Base-by-base conservation (phyloP, 2,329 filamentous ascomycete species). In the Fusarium duplospermum region DNA sequence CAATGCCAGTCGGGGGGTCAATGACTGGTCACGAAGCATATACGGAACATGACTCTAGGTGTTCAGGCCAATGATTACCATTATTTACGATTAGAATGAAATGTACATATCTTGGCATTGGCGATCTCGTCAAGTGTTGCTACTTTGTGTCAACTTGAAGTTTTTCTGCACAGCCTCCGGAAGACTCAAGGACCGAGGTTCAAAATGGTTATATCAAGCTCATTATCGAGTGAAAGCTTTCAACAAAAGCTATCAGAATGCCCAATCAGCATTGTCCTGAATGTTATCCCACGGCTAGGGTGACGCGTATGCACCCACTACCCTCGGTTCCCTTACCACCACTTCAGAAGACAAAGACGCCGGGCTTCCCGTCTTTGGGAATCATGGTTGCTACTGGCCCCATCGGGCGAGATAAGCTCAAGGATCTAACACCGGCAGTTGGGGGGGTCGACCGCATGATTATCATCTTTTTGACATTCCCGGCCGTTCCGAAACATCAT, bases 11-110 rank as follows among this genome's bases (percentile, higher is more conserved):
- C 22, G 22, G 14, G 54, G 47, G 8, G 40, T 38, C 18, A 36
- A 42, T 54, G 24, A 72, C 45, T 62, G 64, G 71, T 47, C 54
- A 74, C 59, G 58, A 72, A 38, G 62, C 52, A 50, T 35, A 60
- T 47, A 68, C 29, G 16, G 57, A 27, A 69, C n/a, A 60, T 71
- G 35, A 47, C 64, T 31, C 59, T 61, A 18, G 64, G 71, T 58
- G 71, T 72, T 74, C 59, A 6, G 42, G 50, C 45, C 38, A 14
- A 29, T 31, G n/a, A 47, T 54, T 35, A 57, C 9, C n/a, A 70
- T 47, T 50, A 27, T 42, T 33, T 5, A 66, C 27, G 54, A 69
- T n/a, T 45, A 69, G 64, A 63, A 74, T 63, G 40, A 63, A 50
- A 36, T 72, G 33, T 61, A 57, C 22, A 56, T 31, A 63, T 54